These are phyloP conservation scores for Phanerochaete carnosa DNA, from an alignment of 768 basidiomycete species.

Conservation along the genomic window DNA sequence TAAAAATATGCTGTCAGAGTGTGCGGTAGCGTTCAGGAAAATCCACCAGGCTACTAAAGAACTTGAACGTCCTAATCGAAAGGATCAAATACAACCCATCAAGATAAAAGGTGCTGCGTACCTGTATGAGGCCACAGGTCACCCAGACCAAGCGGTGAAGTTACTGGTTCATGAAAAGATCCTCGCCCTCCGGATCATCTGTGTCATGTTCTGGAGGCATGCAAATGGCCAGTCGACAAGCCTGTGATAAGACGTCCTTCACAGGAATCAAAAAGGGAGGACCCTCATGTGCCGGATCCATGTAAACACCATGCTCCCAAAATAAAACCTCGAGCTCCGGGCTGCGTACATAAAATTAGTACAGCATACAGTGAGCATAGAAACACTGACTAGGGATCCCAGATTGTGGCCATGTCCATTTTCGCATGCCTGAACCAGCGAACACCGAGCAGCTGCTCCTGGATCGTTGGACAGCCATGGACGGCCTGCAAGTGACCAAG, in stretches of 20 bases:
- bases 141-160: background rate
- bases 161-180: background rate
- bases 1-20: too few species aligned
- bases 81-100: too few species aligned
- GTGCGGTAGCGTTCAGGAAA: too few species aligned
- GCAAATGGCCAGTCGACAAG: background rate
- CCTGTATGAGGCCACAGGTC: background rate
- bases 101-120: too few species aligned
- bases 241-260: background rate
- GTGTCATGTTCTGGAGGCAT: background rate
- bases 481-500: background rate
- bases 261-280: background rate
- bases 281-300: background rate
- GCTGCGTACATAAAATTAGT: background rate
- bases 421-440: background rate
- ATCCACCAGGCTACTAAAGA: too few species aligned
- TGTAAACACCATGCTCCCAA: background rate
- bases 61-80: too few species aligned
- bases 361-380: background rate
- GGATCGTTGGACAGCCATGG: background rate
- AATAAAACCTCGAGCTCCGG: constrained; percentile 2
- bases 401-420: background rate
- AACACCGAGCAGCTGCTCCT: background rate
- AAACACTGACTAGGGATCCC: constrained; percentile 2
- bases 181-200: background rate